A percentile compares a stretch with the other conserved stretches of the same genome.
Conservation (phyloP, 225 moss, liverwort and hornwort genomes). For the Physcomitrellopsis africana region DNA sequence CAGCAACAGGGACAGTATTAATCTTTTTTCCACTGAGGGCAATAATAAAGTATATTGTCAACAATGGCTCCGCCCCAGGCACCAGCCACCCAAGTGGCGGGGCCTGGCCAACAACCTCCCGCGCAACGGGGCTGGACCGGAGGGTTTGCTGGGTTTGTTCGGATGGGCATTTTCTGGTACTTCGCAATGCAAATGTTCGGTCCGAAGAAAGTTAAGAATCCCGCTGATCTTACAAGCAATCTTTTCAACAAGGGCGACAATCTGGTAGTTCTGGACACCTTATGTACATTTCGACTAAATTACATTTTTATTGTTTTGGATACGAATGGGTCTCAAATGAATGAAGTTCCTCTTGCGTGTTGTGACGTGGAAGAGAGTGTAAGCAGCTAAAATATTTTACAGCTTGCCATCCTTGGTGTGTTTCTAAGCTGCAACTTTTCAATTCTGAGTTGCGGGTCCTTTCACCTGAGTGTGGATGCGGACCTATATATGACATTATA, state of each 20-base stretch:
- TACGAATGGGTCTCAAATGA: not conserved
- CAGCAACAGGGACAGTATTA: slow-evolving; percentile 27
- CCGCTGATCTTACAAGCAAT: slow-evolving; percentile 67
- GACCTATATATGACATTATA: not conserved
- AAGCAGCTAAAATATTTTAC: not conserved
- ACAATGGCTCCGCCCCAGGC: slow-evolving; percentile 77
- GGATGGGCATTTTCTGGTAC: slow-evolving; percentile 94
- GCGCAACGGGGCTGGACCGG: slow-evolving; percentile 57
- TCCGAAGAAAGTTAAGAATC: slow-evolving; percentile 69
- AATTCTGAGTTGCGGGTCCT: slow-evolving; percentile 6
- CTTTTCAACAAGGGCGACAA: slow-evolving; percentile 75
- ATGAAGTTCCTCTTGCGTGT: not conserved
- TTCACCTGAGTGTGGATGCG: not conserved
- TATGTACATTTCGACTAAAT: slow-evolving; percentile 2
- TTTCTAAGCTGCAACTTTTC: slow-evolving; percentile 12
- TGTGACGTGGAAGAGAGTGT: not conserved
- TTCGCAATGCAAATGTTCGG: slow-evolving; percentile 89
- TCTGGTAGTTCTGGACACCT: slow-evolving; percentile 46
- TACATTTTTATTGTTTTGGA: slow-evolving; percentile 6
- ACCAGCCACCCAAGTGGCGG: slow-evolving; percentile 60
- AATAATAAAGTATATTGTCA: slow-evolving; percentile 33
- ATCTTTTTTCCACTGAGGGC: slow-evolving; percentile 32
- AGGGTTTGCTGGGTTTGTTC: slow-evolving; percentile 68
- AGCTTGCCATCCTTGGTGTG: slow-evolving; percentile 2
- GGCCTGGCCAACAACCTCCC: slow-evolving; percentile 56